Evolutionary conservation across 345 rosid species (phyloP), one percentile per base, ranked within the genome.

Genomic region (Salix viminalis): DNA sequence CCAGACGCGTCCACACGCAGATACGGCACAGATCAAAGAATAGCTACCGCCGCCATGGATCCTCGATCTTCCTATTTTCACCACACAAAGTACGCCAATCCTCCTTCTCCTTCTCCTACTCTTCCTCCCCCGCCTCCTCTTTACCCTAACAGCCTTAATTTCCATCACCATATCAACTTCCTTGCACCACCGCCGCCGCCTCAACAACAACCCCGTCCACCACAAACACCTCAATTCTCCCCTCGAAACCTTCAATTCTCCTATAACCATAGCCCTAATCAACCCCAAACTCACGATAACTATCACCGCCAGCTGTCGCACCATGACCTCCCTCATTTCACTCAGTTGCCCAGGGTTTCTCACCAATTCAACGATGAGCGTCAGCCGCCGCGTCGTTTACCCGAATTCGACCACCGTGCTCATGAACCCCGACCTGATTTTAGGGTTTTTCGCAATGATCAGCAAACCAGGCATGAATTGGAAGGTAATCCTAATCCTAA

Each of bases 401-500:
- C 83, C 2, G 82, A 80, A 78, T 23, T 39, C 67, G 1, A 60
- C 6, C 52, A 18, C 23, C n/a, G 58, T 52, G 58, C 19, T 19
- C 58, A 52, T 52, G 58, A 28, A 41, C 67, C 54, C 23, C 54
- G 61, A 13, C 66, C 73, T 36, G 84, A 74, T 69, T 60, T 65
- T 42, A 81, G 91, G 89, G 81, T 78, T 30, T 50, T 64, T 1
- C 7, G 76, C 9, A 79, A 73, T 37, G n/a, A 79, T n/a, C 79
- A 66, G 26, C 76, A 73, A 71, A 70, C 70, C 60, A 87, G 84
- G 86, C 89, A 78, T 79, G 91, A 78, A 50, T 71, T 85, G 60
- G 90, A 84, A 58, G 66, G 77, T 44, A 76, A 75, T 19, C 26
- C 46, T 1, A 21, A 36, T 34, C 24, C 39, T 37, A 39, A 41